phyloP scores from a whole-genome alignment of 257 asterid genomes.

The Leonotis leonurus region DNA sequence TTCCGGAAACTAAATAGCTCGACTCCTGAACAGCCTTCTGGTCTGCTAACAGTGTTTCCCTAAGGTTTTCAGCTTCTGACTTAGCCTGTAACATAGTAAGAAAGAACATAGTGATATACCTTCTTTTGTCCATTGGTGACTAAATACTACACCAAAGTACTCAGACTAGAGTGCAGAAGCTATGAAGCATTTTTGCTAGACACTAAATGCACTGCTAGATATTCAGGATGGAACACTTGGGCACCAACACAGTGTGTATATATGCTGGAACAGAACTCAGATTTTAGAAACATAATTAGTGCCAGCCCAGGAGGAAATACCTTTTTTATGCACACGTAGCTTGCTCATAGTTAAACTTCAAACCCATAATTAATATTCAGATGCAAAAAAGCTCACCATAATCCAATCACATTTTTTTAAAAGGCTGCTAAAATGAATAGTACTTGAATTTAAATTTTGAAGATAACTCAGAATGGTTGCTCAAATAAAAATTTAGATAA shows the following conservation, averaged over 20 bases:
- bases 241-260: background rate
- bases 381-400: slow-evolving; percentile 7
- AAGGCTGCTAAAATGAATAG: background rate
- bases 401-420: background rate
- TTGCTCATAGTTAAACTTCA: background rate
- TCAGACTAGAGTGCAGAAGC: background rate
- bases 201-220: background rate
- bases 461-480: background rate
- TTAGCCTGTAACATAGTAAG: slow-evolving; percentile 38
- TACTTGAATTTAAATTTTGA: background rate
- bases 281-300: background rate
- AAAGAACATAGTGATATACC: slow-evolving; percentile 3
- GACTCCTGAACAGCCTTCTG: slow-evolving; percentile 42
- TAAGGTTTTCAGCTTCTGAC: slow-evolving; percentile 49
- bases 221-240: background rate
- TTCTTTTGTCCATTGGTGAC: background rate
- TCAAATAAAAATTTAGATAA: background rate
- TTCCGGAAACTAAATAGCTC: slow-evolving; percentile 60
- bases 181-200: background rate
- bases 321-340: background rate
- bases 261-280: background rate
- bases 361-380: slow-evolving; percentile 5
- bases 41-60: slow-evolving; percentile 44
- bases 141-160: background rate
- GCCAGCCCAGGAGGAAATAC: background rate